Evolutionary conservation across 805 yeast species (phyloP).

Genomic region (Starmerella floris): DNA sequence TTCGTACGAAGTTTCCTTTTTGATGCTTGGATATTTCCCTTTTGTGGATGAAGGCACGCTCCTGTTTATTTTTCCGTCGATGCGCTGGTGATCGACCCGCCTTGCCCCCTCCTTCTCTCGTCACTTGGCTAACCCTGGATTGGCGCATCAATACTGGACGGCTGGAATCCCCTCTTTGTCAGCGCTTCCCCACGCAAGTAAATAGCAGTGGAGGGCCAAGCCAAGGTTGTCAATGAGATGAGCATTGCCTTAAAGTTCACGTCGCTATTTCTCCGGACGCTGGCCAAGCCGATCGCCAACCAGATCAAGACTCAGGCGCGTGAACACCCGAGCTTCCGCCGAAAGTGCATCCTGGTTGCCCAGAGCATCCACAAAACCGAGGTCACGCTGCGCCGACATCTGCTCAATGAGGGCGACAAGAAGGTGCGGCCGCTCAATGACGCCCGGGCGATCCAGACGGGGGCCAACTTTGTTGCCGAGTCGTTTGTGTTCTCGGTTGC

Average conservation of each 20-base stretch:
- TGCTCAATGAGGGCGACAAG: slow-evolving; percentile 38
- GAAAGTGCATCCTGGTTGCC: slow-evolving; percentile 53
- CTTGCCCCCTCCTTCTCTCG: too few relatives aligned
- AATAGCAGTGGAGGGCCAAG: too few relatives aligned
- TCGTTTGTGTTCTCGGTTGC: slow-evolving; percentile 67
- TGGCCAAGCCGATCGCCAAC: slow-evolving; percentile 68
- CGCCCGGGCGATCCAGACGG: slow-evolving; percentile 65
- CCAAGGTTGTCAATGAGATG: slow-evolving; percentile 36
- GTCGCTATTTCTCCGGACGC: slow-evolving; percentile 54
- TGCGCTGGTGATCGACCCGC: too few relatives aligned
- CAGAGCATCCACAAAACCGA: slow-evolving; percentile 60
- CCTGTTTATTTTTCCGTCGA: too few relatives aligned
- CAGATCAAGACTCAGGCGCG: slow-evolving; percentile 61
- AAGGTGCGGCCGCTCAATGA: slow-evolving; percentile 69
- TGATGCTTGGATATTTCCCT: too few relatives aligned
- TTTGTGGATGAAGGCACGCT: too few relatives aligned
- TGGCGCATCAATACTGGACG: too few relatives aligned
- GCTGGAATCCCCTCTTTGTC: too few relatives aligned
- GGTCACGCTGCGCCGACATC: slow-evolving; percentile 43
- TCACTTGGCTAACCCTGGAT: too few relatives aligned
- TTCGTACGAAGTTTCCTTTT: background rate
- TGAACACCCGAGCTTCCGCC: slow-evolving; percentile 51
- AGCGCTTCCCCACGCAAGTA: too few relatives aligned
- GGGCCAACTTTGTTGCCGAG: slow-evolving; percentile 69
- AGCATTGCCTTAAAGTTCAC: slow-evolving; percentile 67